phyloP scores from a whole-genome alignment of 1,139 yeast species.

The Candida sanyaensis region DNA sequence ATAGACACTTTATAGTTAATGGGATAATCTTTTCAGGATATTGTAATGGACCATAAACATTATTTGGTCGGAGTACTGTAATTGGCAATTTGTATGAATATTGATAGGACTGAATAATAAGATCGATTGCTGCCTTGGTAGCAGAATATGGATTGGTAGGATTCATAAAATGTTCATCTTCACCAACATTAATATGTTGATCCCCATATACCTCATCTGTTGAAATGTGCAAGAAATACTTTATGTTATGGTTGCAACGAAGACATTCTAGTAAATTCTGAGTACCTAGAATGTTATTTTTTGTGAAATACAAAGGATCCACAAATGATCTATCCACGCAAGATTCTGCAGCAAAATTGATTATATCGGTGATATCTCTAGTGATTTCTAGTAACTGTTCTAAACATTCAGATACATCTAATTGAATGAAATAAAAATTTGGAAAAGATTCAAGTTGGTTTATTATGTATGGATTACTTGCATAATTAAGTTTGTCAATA shows the following conservation, averaged over 20 bases:
- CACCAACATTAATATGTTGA: constrained; percentile 22
- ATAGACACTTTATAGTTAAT: constrained; percentile 16
- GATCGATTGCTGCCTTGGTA: constrained; percentile 57
- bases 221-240: constrained; percentile 49
- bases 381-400: constrained; percentile 7
- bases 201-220: constrained; percentile 67
- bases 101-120: constrained; percentile 50
- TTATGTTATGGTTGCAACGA: constrained; percentile 18
- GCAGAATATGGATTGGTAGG: constrained; percentile 68
- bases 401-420: constrained; percentile 39
- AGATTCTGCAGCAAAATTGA: constrained; percentile 62
- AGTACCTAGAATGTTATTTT: constrained; percentile 51
- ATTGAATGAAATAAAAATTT: constrained; percentile 27
- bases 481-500: constrained; percentile 49
- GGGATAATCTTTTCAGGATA: constrained; percentile 62
- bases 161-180: constrained; percentile 31
- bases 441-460: constrained; percentile 16
- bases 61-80: constrained; percentile 51
- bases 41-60: constrained; percentile 59
- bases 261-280: constrained; percentile 51
- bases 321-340: constrained; percentile 57
- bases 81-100: constrained; percentile 47
- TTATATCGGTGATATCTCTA: constrained; percentile 29
- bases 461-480: constrained; percentile 17
- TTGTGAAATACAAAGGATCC: constrained; percentile 47